Percentiles rank a stretch among this genome's conserved stretches.
Conservation (phyloP, 768 basidiomycete genomes). For the Cystobasidium ongulense region DNA sequence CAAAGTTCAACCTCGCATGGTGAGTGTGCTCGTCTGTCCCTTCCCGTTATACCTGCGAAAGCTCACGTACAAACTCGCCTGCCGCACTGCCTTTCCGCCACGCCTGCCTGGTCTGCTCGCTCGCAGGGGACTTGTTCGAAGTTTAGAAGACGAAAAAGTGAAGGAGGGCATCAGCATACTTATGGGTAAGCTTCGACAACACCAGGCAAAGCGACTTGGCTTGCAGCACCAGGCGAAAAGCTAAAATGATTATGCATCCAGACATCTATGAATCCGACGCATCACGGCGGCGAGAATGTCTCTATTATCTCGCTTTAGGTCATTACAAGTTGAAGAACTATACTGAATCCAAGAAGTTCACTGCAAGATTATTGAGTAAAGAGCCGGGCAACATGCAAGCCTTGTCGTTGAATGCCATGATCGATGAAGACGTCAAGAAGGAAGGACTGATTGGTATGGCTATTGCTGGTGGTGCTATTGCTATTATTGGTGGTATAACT, state of each 20-base stretch:
- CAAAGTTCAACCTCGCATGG: constrained; percentile 97
- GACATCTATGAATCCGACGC: constrained; percentile 89
- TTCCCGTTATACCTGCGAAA: too few species aligned
- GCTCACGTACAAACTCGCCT: background rate
- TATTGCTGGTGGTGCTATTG: constrained; percentile 79
- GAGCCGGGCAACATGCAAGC: constrained; percentile 92
- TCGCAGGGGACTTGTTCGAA: constrained; percentile 71
- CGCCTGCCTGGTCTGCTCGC: background rate
- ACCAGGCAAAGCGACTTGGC: background rate
- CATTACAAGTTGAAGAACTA: constrained; percentile 96
- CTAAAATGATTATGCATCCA: constrained; percentile 43
- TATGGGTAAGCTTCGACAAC: constrained; percentile 56
- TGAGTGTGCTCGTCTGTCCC: constrained; percentile 32
- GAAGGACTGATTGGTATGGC: constrained; percentile 99
- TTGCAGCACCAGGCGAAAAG: background rate
- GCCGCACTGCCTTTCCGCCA: background rate
- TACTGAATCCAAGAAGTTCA: constrained; percentile 83
- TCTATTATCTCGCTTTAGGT: constrained; percentile 92
- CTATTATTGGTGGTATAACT: constrained; percentile 48
- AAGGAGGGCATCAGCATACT: constrained; percentile 83
- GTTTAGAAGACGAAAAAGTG: constrained; percentile 71
- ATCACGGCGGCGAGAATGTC: constrained; percentile 76
- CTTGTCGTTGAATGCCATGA: constrained; percentile 70
- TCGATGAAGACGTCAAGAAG: constrained; percentile 73
- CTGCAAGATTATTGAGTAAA: constrained; percentile 76